phyloP scores from a whole-genome alignment of 2,329 filamentous ascomycete genomes.

The Monilinia fructicola region DNA sequence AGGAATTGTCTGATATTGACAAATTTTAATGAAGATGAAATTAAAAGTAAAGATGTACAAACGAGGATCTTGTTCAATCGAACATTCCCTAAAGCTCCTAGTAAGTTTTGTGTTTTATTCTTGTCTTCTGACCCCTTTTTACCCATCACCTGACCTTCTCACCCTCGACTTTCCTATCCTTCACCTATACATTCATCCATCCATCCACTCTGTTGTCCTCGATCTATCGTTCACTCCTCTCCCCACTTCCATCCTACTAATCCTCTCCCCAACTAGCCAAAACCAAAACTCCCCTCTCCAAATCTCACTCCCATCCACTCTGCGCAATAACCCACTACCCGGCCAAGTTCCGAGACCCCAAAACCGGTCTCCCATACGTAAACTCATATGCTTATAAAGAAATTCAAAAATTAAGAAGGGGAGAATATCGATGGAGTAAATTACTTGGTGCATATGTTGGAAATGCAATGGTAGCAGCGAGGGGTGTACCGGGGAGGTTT shows the following conservation, averaged over 20 bases:
- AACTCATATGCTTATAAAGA: conserved; percentile 79
- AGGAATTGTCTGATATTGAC: conserved; percentile 60
- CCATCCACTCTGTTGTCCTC: too few relatives aligned
- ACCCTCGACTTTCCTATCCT: neutral
- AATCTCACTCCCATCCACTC: conserved; percentile 39
- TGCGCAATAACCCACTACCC: conserved; percentile 83
- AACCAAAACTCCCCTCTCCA: conserved; percentile 25
- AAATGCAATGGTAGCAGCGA: conserved; percentile 59
- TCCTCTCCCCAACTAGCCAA: neutral
- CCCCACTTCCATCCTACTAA: neutral
- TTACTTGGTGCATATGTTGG: conserved; percentile 84
- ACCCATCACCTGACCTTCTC: too few relatives aligned
- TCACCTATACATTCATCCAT: too few relatives aligned
- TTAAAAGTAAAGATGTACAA: conserved; percentile 54
- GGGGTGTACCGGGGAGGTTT: conserved; percentile 80
- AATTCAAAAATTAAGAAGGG: conserved; percentile 70
- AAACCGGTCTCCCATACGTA: conserved; percentile 77
- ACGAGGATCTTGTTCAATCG: conserved; percentile 56
- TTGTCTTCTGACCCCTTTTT: neutral
- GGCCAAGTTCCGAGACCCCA: conserved; percentile 81
- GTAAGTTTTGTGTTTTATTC: conserved; percentile 44
- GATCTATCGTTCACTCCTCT: too few relatives aligned
- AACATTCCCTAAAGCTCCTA: conserved; percentile 48
- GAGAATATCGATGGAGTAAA: conserved; percentile 79
- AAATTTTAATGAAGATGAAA: conserved; percentile 51